Percentiles rank a stretch among this genome's conserved stretches.
Evolutionary conservation across 768 basidiomycete genomes (phyloP).

Genomic region (Suillus occidentalis): DNA sequence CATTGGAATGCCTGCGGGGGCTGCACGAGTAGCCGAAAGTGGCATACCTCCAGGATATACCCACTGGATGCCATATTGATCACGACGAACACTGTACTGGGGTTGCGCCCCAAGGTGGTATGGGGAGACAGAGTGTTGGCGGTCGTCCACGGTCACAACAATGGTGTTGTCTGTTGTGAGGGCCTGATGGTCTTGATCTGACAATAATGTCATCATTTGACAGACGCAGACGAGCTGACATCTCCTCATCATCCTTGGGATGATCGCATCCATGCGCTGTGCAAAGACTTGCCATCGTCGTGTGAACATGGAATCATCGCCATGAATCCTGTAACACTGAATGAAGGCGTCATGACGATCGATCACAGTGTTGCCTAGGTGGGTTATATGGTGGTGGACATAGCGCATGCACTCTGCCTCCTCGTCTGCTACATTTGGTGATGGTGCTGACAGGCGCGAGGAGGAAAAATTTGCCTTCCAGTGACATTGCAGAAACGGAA

Average conservation of each 20-base stretch:
- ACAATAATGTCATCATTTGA: slow-evolving; percentile 22
- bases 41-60: slow-evolving; percentile 13
- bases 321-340: slow-evolving; percentile 23
- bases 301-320: slow-evolving; percentile 1
- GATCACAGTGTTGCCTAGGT: slow-evolving; percentile 75
- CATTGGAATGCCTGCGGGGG: too few relatives aligned
- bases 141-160: too few relatives aligned
- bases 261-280: slow-evolving; percentile 27
- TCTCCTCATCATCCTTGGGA: slow-evolving; percentile 39
- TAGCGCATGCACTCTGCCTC: slow-evolving; percentile 25
- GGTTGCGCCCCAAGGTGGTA: not conserved
- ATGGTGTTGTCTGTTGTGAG: too few relatives aligned
- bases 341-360: slow-evolving; percentile 59
- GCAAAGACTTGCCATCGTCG: slow-evolving; percentile 17
- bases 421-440: slow-evolving; percentile 14
- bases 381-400: slow-evolving; percentile 75
- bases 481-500: slow-evolving; percentile 58
- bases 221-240: slow-evolving; percentile 45
- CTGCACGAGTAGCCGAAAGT: too few relatives aligned
- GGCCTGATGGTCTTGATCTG: too few relatives aligned
- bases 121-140: too few relatives aligned
- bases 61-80: slow-evolving; percentile 23
- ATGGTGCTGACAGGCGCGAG: slow-evolving; percentile 31
- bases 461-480: slow-evolving; percentile 64
- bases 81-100: slow-evolving; percentile 28